Evolutionary conservation across 1,139 yeast genomes (phyloP), one percentile per base, ranked within the genome.

Genomic region (Arxiozyma telluris): DNA sequence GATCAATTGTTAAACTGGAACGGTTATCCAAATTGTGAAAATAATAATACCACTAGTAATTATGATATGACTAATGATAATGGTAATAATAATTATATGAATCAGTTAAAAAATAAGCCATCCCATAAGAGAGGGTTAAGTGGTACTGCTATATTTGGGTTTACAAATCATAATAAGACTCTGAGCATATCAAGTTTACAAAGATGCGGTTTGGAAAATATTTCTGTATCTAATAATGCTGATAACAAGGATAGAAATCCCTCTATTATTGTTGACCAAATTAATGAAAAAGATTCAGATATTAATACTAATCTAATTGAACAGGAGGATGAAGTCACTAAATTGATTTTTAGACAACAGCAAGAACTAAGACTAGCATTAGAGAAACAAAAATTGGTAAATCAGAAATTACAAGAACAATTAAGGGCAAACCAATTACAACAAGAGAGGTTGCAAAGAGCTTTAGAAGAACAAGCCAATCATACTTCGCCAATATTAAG

Each of bases 121-220:
- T 47, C 45, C 41, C 75, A 71, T 58, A 65, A 66, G 55, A 68
- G 72, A 51, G 69, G 69, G 12, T 66, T 69, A 27, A 79, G 84
- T 68, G 87, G 86, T 9, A 81, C 87, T 1, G 85, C 85, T 8
- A 82, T 81, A 43, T 82, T 82, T 64, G 87, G 87, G 0, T 81
- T 78, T 59, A 69, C 74, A 2, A 79, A 76, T 52, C 86, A 82
- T 64, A 78, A 75, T 58, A 73, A 79, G 53, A 81, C 76, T 38
- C 64, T 81, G 49, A 67, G 68, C 55, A 63, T 66, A 43, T 57
- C 68, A 3, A 66, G 63, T 55, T 48, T 57, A 27, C 58, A 59
- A 43, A 54, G 54, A 49, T 50, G 51, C 27, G 49, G 51, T 18
- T 44, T 51, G 2, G 52, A 49, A 18, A 48, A 53, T 48, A 17